These are phyloP conservation scores for Botryotinia narcissicola DNA, from an alignment of 2,329 filamentous ascomycete genomes.

Conservation along the genomic window DNA sequence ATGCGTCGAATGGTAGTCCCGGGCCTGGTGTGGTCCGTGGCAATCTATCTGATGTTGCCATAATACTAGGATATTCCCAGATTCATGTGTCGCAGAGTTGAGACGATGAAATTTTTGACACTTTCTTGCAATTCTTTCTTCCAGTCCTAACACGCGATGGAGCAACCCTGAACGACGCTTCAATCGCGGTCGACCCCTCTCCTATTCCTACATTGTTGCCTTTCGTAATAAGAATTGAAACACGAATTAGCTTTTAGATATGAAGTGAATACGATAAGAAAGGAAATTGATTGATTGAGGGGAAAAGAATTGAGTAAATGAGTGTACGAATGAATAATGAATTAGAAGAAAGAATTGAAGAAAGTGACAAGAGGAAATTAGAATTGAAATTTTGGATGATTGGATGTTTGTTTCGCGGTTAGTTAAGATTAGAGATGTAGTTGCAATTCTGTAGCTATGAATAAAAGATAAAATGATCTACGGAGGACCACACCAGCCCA, in stretches of 20 bases:
- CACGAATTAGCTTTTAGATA: background rate
- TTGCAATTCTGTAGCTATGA: background rate
- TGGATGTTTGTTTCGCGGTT: constrained; percentile 5
- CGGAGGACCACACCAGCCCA: background rate
- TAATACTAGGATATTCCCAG: constrained; percentile 17
- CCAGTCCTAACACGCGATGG: constrained; percentile 17
- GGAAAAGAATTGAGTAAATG: constrained; percentile 2
- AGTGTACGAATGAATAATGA: background rate
- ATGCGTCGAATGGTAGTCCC: constrained; percentile 28
- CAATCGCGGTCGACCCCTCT: constrained; percentile 18
- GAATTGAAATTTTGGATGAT: background rate
- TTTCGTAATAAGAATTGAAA: background rate
- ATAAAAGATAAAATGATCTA: constrained; percentile 14
- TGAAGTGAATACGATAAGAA: background rate
- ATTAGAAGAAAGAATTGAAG: background rate
- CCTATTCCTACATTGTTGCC: constrained; percentile 9
- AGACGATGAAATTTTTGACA: background rate
- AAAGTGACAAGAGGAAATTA: background rate
- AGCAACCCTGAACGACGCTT: constrained; percentile 18
- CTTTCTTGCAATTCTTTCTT: constrained; percentile 4
- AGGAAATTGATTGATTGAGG: background rate
- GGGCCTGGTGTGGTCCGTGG: constrained; percentile 24
- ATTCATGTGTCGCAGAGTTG: constrained; percentile 7
- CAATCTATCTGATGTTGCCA: constrained; percentile 25
- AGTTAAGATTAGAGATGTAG: background rate